Percentiles rank a stretch among this genome's conserved stretches.
phyloP scores from a whole-genome alignment of 2,329 filamentous ascomycete genomes.

The Aspergillus hiratsukae region DNA sequence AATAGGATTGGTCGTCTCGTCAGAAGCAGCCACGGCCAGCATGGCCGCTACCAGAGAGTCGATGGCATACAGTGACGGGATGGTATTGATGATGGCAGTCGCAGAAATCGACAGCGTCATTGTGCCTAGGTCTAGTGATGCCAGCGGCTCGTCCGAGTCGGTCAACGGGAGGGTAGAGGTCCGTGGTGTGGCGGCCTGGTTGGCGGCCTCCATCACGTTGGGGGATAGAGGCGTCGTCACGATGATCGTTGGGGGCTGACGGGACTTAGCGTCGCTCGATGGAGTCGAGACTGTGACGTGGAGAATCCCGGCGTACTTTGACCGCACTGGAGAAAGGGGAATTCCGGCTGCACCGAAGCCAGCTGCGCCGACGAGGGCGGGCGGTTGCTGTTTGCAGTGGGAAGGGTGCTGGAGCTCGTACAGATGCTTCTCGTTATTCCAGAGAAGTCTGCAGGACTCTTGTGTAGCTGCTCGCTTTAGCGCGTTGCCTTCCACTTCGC shows the following conservation, averaged over 20 bases:
- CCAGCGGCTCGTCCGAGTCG: constrained; percentile 37
- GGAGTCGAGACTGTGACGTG: constrained; percentile 39
- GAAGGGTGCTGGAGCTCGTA: constrained; percentile 47
- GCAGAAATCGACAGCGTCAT: constrained; percentile 39
- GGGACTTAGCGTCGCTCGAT: constrained; percentile 10
- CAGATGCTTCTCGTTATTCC: constrained; percentile 36
- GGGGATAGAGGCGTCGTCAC: constrained; percentile 35
- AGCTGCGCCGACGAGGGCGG: constrained; percentile 31
- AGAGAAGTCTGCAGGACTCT: constrained; percentile 44
- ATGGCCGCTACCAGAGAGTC: constrained; percentile 45
- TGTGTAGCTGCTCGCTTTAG: constrained; percentile 42
- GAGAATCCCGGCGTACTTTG: constrained; percentile 31
- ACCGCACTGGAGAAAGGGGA: constrained; percentile 28
- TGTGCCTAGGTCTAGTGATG: constrained; percentile 41
- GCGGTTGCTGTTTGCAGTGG: constrained; percentile 26
- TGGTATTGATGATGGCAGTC: constrained; percentile 34
- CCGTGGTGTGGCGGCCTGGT: constrained; percentile 29
- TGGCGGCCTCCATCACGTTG: constrained; percentile 31
- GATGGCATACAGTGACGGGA: constrained; percentile 46
- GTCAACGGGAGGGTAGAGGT: constrained; percentile 39
- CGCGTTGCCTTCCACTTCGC: constrained; percentile 41
- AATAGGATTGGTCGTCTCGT: constrained; percentile 36
- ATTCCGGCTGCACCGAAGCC: constrained; percentile 32
- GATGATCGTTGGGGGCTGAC: constrained; percentile 33
- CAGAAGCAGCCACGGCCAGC: constrained; percentile 42